Evolutionary conservation across 2,329 filamentous ascomycete species (phyloP), one percentile per base, ranked within the genome.

Genomic region (Fusarium sororula): DNA sequence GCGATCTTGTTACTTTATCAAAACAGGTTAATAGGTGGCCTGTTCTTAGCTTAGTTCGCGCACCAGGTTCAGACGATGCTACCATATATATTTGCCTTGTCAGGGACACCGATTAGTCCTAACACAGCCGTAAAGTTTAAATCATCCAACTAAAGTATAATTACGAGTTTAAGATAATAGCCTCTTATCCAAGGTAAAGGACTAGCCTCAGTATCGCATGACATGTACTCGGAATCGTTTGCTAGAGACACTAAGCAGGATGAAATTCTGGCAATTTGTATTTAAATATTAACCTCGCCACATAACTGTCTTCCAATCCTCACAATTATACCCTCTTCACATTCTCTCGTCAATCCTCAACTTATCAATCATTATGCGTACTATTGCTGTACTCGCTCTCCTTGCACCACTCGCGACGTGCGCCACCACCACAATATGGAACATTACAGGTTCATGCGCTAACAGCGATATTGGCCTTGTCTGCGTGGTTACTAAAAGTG

Each of bases 241-340:
- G 28, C 17, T 22, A 6, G 2, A 24, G 10, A 6, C 15, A 20
- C 18, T 8, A 1, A 15, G 13, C 8, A n/a, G 6, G 5, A 17
- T n/a, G 5, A 24, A 11, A 3, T 22, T 4, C 15, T 12, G 12
- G 5, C 22, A 30, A 15, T 17, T 12, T 32, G 7, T 26, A 45
- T 32, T 26, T 26, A 20, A 35, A 6, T 24, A 18, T 10, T 6
- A 10, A 5, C 5, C n/a, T 26, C 24, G 20, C 12, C 13, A 11
- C 6, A 6, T 6, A 24, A 15, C 9, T 0, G 3, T 2, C 13
- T 22, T 22, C 12, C 6, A 7, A 15, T 24, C 8, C 22, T n/a
- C 22, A 44, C 4, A 20, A 14, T 15, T 6, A 26, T 3, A 35
- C 9, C 4, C 18, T 45, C 18, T 45, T 17, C n/a, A n/a, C 7